Conservation (phyloP, 2,329 filamentous ascomycete genomes). For the Ambrosiella xylebori region DNA sequence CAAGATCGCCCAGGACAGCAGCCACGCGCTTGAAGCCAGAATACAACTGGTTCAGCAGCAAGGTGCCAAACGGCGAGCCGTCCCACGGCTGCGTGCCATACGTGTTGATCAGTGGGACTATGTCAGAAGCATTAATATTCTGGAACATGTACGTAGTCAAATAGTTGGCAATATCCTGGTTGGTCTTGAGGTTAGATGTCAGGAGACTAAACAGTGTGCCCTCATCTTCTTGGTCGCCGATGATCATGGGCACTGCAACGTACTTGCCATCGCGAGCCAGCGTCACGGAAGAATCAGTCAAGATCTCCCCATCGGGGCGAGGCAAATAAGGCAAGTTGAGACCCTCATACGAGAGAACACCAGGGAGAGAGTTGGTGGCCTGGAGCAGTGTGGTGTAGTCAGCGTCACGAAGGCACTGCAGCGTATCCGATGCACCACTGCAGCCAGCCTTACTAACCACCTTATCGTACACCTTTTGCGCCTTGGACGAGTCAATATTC, state of each 20-base stretch:
- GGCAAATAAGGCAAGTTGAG: conserved; percentile 45
- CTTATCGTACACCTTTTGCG: conserved; percentile 36
- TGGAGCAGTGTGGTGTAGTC: conserved; percentile 34
- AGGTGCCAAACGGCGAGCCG: conserved; percentile 44
- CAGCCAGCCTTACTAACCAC: conserved; percentile 38
- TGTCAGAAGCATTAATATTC: conserved; percentile 20
- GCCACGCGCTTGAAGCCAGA: conserved; percentile 48
- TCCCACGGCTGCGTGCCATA: conserved; percentile 36
- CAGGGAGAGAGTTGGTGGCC: conserved; percentile 41
- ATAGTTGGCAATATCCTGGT: conserved; percentile 34
- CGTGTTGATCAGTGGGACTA: conserved; percentile 33
- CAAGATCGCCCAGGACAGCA: conserved; percentile 45
- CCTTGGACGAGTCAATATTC: conserved; percentile 36
- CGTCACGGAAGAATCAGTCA: conserved; percentile 36
- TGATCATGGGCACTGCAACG: conserved; percentile 42
- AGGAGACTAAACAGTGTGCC: conserved; percentile 45
- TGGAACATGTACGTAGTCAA: conserved; percentile 33
- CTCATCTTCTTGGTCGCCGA: conserved; percentile 49
- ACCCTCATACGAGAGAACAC: conserved; percentile 36
- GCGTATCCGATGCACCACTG: conserved; percentile 26
- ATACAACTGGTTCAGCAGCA: conserved; percentile 40
- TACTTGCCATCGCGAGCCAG: conserved; percentile 31
- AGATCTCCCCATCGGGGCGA: conserved; percentile 37
- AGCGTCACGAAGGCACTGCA: conserved; percentile 37
- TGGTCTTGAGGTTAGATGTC: conserved; percentile 40